Conservation (phyloP, 345 rosid species). For the Acer negundo region DNA sequence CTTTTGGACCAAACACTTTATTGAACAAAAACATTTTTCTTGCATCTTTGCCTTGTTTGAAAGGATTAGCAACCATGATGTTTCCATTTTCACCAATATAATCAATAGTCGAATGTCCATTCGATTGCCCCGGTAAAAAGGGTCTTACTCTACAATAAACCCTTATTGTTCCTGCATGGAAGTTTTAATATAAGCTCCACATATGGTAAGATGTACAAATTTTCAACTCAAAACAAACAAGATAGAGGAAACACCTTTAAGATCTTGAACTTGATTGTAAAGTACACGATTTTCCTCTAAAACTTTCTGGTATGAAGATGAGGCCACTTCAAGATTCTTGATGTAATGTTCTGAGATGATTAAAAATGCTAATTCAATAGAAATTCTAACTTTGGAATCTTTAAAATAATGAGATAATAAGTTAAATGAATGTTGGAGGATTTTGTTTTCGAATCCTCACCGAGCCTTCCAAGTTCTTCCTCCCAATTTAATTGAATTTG, state of each 20-base stretch:
- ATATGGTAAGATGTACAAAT: neutral
- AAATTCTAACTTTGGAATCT: neutral
- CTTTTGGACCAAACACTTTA: constrained; percentile 74
- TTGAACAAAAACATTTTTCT: constrained; percentile 85
- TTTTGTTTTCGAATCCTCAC: constrained; percentile 38
- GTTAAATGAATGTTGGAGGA: neutral
- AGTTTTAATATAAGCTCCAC: constrained; percentile 1
- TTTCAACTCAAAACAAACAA: neutral
- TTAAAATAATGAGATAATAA: neutral
- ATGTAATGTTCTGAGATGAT: constrained; percentile 59
- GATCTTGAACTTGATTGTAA: constrained; percentile 98
- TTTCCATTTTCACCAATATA: constrained; percentile 96
- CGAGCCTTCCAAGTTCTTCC: constrained; percentile 59
- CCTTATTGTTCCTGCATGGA: constrained; percentile 73
- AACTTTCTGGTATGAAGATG: constrained; percentile 78
- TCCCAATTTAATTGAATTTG: constrained; percentile 70
- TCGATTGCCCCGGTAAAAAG: constrained; percentile 66
- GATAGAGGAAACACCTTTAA: constrained; percentile 57
- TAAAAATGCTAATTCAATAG: neutral
- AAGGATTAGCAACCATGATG: constrained; percentile 85
- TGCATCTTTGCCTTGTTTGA: constrained; percentile 85
- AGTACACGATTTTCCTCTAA: constrained; percentile 88
- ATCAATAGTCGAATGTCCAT: constrained; percentile 71
- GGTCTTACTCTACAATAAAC: constrained; percentile 94
- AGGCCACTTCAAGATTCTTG: constrained; percentile 71